These are phyloP conservation scores for Xylariaceae sp. DNA, from an alignment of 2,329 filamentous ascomycete species.

Conservation along the genomic window DNA sequence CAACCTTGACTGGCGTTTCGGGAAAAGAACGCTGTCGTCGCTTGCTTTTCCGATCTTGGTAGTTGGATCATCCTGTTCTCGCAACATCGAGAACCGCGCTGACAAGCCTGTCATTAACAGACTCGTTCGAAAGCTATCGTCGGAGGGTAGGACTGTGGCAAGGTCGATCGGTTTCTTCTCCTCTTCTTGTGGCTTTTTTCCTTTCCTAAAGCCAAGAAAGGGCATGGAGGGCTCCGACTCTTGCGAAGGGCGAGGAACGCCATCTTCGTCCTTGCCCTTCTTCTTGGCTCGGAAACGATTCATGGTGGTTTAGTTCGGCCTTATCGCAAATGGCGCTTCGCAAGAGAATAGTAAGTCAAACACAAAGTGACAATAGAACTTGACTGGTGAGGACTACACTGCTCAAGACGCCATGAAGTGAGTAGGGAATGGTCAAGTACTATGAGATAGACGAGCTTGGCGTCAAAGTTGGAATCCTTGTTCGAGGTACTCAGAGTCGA, in stretches of 20 bases:
- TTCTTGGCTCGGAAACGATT: slow-evolving; percentile 73
- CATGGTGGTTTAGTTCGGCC: slow-evolving; percentile 43
- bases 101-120: slow-evolving; percentile 92
- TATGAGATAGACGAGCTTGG: not conserved
- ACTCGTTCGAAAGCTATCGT: slow-evolving; percentile 90
- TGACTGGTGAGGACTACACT: slow-evolving; percentile 1
- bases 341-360: not conserved
- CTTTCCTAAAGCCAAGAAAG: slow-evolving; percentile 52
- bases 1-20: slow-evolving; percentile 73
- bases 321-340: not conserved
- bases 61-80: slow-evolving; percentile 87
- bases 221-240: slow-evolving; percentile 50
- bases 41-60: slow-evolving; percentile 89
- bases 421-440: not conserved
- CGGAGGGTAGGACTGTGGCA: slow-evolving; percentile 66
- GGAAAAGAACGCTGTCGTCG: slow-evolving; percentile 86
- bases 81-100: slow-evolving; percentile 91
- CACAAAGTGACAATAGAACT: not conserved
- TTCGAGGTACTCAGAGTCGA: slow-evolving; percentile 3
- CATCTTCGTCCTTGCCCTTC: slow-evolving; percentile 59
- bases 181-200: slow-evolving; percentile 49
- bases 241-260: slow-evolving; percentile 44
- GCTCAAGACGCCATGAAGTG: slow-evolving; percentile 13
- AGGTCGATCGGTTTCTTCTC: slow-evolving; percentile 69
- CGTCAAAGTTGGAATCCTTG: not conserved